Evolutionary conservation across 805 yeast genomes (phyloP).

Genomic region (Wickerhamiella sergipiensis): DNA sequence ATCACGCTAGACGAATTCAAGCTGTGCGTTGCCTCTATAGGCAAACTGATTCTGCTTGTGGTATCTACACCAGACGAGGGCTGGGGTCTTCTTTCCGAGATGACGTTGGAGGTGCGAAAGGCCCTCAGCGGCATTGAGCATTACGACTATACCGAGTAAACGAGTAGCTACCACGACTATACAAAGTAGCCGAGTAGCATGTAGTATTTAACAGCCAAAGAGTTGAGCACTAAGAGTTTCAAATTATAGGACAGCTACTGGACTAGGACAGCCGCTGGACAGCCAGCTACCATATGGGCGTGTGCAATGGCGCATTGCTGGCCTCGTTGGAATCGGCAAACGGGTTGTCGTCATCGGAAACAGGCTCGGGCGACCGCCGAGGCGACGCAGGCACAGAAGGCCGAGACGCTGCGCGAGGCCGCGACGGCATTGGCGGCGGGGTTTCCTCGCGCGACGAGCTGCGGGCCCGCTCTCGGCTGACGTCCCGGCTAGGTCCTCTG

Average conservation of each 20-base stretch:
- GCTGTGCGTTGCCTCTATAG: slow-evolving; percentile 12
- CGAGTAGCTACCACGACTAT: too few relatives aligned
- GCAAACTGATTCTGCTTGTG: slow-evolving; percentile 18
- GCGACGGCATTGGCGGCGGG: slow-evolving; percentile 14
- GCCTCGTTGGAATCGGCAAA: slow-evolving; percentile 38
- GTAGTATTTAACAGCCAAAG: too few relatives aligned
- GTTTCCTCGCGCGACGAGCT: slow-evolving; percentile 12
- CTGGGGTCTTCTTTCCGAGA: slow-evolving; percentile 12
- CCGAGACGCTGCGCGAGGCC: neutral
- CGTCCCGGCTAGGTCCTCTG: slow-evolving; percentile 16
- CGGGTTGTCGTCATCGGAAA: slow-evolving; percentile 30
- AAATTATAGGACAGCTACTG: too few relatives aligned
- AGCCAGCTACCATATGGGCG: slow-evolving; percentile 16
- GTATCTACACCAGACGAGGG: slow-evolving; percentile 16
- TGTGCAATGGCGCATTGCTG: slow-evolving; percentile 13
- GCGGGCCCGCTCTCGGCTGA: slow-evolving; percentile 15
- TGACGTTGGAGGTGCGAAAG: slow-evolving; percentile 14
- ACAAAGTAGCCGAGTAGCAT: too few relatives aligned
- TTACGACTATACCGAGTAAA: neutral
- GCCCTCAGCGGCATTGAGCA: slow-evolving; percentile 8
- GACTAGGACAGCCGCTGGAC: too few relatives aligned
- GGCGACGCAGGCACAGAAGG: slow-evolving; percentile 3
- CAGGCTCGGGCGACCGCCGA: slow-evolving; percentile 11
- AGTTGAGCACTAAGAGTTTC: too few relatives aligned
- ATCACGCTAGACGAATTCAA: slow-evolving; percentile 16